These are phyloP conservation scores for Cylindrotheca fusiformis DNA, from an alignment of 108 stramenopile genomes.

Conservation along the genomic window DNA sequence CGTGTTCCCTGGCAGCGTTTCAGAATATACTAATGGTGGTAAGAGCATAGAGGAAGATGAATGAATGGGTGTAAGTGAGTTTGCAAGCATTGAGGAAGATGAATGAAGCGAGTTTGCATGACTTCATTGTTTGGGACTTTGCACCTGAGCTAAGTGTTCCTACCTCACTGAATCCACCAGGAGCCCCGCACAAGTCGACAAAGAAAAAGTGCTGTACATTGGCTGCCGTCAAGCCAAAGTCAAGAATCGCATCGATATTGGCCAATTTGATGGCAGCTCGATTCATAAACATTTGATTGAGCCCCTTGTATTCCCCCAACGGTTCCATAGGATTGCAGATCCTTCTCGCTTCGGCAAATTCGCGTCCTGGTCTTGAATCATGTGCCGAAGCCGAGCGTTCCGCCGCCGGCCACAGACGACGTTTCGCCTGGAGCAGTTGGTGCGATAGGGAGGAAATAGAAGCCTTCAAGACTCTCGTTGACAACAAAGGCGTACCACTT, in stretches of 20 bases:
- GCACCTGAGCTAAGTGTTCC: too few species aligned
- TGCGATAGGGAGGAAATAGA: slow-evolving; percentile 20
- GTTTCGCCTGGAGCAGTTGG: slow-evolving; percentile 55
- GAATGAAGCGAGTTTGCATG: too few species aligned
- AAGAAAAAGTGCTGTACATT: slow-evolving; percentile 46
- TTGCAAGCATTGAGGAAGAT: too few species aligned
- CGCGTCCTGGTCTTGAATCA: slow-evolving; percentile 18
- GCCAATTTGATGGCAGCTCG: slow-evolving; percentile 85
- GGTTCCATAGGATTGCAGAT: slow-evolving; percentile 72
- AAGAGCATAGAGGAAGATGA: too few species aligned
- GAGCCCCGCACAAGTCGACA: slow-evolving; percentile 87
- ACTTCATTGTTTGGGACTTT: too few species aligned
- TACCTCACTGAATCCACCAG: slow-evolving; percentile 83
- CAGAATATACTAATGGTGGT: slow-evolving; percentile 70
- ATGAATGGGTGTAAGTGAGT: too few species aligned
- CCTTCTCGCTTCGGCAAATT: slow-evolving; percentile 61
- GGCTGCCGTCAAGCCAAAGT: slow-evolving; percentile 40
- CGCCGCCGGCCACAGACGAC: slow-evolving; percentile 56
- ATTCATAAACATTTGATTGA: slow-evolving; percentile 50
- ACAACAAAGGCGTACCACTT: slow-evolving; percentile 3
- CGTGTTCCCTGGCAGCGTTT: slow-evolving; percentile 32
- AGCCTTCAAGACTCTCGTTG: background rate
- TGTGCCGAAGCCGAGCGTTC: slow-evolving; percentile 32
- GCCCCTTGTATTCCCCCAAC: slow-evolving; percentile 48
- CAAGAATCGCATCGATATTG: slow-evolving; percentile 73